Base-by-base conservation (phyloP, 1,284 basidiomycete species). In the Waitea zeae region DNA sequence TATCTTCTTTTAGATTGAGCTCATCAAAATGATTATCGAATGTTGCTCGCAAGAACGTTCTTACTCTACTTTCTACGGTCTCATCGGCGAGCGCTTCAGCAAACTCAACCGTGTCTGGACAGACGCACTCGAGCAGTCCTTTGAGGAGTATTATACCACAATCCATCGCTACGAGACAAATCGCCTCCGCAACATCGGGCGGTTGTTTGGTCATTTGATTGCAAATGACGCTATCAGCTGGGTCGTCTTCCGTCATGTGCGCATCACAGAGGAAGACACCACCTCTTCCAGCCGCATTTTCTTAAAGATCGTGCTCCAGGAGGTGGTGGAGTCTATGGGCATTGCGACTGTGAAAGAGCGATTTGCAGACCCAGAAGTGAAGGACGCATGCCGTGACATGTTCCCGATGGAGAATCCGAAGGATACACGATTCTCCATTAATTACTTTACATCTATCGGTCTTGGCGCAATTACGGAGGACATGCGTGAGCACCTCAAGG, bases 11-110 rank as follows among this genome's bases (percentile, higher is more conserved):
- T 46, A 92, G 83, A 84, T 89, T 46, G 93, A 97, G 56, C 59
- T 98, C 35, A 78, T 86, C 57, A 97, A 98, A 64, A 98, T 98
- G 93, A 72, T 98, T 40, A 82, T 98, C 54, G 93, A 98, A 51
- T 98, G 93, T 78, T 98, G 93, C 53, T 98, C 93, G 2, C 93
- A 98, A 62, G 93, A 98, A 53, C 81, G 93, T 3, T 92, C 93
- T 0, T 98, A 96, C 54, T 84, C 84, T 7, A 87, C 73, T 28
- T 98, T 96, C 63, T 98, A 93, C 51, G 93, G 93, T 14, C 74
- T 96, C 22, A 73, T 96, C 46, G 90, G 89, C 36, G 93, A 98
- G 57, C 79, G 93, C 9, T 90, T 98, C 59, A 84, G 84, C 62
- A 95, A 95, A 58, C 67, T 98, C 44, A 90, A 95, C 53, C 79